These are phyloP conservation scores for Trametes gibbosa DNA, from an alignment of 768 basidiomycete genomes.

Conservation along the genomic window DNA sequence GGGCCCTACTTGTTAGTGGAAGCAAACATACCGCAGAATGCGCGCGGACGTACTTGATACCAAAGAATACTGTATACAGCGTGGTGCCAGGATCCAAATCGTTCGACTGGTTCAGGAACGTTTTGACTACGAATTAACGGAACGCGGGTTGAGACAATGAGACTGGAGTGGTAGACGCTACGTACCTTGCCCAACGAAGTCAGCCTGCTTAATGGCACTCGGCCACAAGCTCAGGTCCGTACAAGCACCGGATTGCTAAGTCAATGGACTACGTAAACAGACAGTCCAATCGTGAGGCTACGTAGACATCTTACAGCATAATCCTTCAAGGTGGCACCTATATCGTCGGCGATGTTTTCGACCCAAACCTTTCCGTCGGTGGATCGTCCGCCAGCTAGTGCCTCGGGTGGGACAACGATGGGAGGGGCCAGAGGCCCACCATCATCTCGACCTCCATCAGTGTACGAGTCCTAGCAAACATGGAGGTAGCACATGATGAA, in stretches of 20 bases:
- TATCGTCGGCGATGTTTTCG: slow-evolving; percentile 41
- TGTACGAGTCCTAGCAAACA: slow-evolving; percentile 42
- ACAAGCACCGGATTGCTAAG: slow-evolving; percentile 43
- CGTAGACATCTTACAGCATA: slow-evolving; percentile 40
- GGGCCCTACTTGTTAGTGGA: too few species aligned
- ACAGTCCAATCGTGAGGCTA: slow-evolving; percentile 3
- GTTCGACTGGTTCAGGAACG: slow-evolving; percentile 45
- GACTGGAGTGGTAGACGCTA: neutral
- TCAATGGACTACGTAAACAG: neutral
- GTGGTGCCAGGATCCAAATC: slow-evolving; percentile 45
- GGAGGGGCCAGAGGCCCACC: slow-evolving; percentile 43
- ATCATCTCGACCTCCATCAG: slow-evolving; percentile 47
- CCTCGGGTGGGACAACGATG: slow-evolving; percentile 40
- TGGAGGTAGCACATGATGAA: neutral
- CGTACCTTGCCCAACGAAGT: slow-evolving; percentile 49
- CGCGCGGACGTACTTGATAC: slow-evolving; percentile 45
- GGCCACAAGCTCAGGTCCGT: slow-evolving; percentile 51
- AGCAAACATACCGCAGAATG: neutral
- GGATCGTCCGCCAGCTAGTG: slow-evolving; percentile 48
- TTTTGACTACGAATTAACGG: slow-evolving; percentile 31
- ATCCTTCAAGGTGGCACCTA: slow-evolving; percentile 43
- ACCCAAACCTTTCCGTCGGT: slow-evolving; percentile 53
- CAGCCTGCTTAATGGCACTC: slow-evolving; percentile 43
- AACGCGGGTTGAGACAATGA: neutral
- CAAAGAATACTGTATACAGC: slow-evolving; percentile 52